phyloP scores from a whole-genome alignment of 345 rosid genomes.

The Toxicodendron radicans region DNA sequence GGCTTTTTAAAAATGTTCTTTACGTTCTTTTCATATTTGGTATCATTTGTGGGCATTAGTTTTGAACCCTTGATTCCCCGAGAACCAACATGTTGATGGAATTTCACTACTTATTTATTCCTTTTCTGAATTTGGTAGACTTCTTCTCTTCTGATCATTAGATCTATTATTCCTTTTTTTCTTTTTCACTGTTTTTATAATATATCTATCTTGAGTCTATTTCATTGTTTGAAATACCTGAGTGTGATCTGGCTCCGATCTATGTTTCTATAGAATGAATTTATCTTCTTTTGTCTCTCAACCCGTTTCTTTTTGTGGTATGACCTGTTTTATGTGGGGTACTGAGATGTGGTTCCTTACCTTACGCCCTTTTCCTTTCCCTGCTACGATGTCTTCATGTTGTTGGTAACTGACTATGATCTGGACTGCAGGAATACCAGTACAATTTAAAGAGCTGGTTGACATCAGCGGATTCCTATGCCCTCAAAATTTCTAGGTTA shows the following conservation, averaged over 20 bases:
- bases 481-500: conserved; percentile 56
- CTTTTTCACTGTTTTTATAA: no score
- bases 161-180: no score
- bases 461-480: conserved; percentile 46
- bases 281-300: not conserved
- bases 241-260: no score
- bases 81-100: no score
- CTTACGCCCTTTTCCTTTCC: not conserved
- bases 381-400: conserved; percentile 13
- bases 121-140: not conserved
- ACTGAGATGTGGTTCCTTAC: not conserved
- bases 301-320: conserved; percentile 17
- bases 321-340: conserved; percentile 11
- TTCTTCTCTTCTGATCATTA: not conserved
- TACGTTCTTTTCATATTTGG: no score
- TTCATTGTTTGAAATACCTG: no score
- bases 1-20: no score
- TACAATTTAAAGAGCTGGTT: conserved; percentile 60
- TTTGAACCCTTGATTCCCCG: no score
- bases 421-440: conserved; percentile 54
- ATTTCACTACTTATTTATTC: no score
- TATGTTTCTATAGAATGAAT: no score
- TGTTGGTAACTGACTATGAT: conserved; percentile 37
- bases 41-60: no score
- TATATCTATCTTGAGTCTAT: not conserved